phyloP scores from a whole-genome alignment of 768 basidiomycete species.

The Russula sp. region DNA sequence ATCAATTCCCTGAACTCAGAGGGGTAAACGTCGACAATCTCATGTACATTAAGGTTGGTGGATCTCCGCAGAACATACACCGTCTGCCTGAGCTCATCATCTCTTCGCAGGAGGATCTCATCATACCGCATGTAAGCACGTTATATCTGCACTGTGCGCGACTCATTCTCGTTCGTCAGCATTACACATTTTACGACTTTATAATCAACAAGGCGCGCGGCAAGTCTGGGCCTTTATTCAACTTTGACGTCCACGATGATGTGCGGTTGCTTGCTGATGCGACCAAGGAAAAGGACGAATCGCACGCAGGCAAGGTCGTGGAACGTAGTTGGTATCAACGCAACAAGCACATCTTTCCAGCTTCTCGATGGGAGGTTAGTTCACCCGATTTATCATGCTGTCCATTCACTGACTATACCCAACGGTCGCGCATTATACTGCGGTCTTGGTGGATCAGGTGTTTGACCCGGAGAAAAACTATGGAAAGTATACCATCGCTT shows the following conservation, averaged over 20 bases:
- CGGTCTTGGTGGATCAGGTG: slow-evolving; percentile 41
- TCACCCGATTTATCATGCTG: background rate
- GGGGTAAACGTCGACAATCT: slow-evolving; percentile 90
- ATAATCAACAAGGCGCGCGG: slow-evolving; percentile 98
- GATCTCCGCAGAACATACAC: background rate
- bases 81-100: slow-evolving; percentile 8
- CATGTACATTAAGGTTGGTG: slow-evolving; percentile 91
- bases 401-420: background rate
- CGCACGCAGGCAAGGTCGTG: slow-evolving; percentile 97
- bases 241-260: slow-evolving; percentile 98
- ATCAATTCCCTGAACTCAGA: slow-evolving; percentile 88
- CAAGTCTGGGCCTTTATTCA: slow-evolving; percentile 96
- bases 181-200: slow-evolving; percentile 97
- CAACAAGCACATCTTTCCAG: slow-evolving; percentile 97
- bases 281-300: slow-evolving; percentile 95
- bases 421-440: background rate
- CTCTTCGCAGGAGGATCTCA: slow-evolving; percentile 79
- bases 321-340: slow-evolving; percentile 93
- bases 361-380: slow-evolving; percentile 90
- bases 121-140: slow-evolving; percentile 82
- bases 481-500: slow-evolving; percentile 81
- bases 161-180: slow-evolving; percentile 39
- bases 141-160: background rate
- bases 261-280: slow-evolving; percentile 92
- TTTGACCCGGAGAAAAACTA: slow-evolving; percentile 94